Evolutionary conservation across 1,284 basidiomycete genomes (phyloP), one percentile per base, ranked within the genome.

Genomic region (Ustilago bromivora): DNA sequence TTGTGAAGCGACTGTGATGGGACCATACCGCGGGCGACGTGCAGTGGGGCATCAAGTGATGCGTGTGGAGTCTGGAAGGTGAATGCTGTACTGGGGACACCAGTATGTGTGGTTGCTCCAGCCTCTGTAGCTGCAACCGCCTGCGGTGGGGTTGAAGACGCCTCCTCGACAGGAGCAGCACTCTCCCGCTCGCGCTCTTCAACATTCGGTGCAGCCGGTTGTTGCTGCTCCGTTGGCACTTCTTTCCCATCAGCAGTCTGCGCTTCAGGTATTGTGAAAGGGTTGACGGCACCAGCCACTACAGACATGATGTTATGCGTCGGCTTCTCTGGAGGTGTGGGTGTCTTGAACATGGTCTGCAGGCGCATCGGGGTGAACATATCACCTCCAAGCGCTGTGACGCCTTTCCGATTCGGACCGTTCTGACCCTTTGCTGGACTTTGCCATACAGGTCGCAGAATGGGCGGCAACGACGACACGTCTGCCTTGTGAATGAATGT

Each of bases 301-400:
- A 54, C 72, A 1, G 56, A 51, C 63, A 66, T 70, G 61, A 66
- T 78, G 46, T 57, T 78, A 9, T 54, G 65, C 2, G 47, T 34
- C 2, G 64, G 66, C 55, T 66, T 71, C 52, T 66, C 66, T 6
- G 72, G 76, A 0, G 77, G 76, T 8, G 81, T 79, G 4, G 82
- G 80, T 13, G 80, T 77, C 46, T 78, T 76, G 62, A 82, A 85
- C 78, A 85, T 83, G 54, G 77, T 73, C 63, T 85, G 82, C 4
- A 85, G 75, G 49, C 78, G 78, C 66, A 82, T 79, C 0, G 82
- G 82, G 2, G 81, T 82, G 38, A 85, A 85, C 71, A 85, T 82
- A 62, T 85, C 82, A 31, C 82, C 81, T 8, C 82, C 82, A 15
- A 81, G 71, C 19, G 61, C 76, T 7, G 59, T n/a, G 19, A 81